Percentiles rank a stretch among this genome's conserved stretches.
These are phyloP conservation scores for Aspergillus flavus DNA, from an alignment of 2,329 filamentous ascomycete species.

Conservation along the genomic window DNA sequence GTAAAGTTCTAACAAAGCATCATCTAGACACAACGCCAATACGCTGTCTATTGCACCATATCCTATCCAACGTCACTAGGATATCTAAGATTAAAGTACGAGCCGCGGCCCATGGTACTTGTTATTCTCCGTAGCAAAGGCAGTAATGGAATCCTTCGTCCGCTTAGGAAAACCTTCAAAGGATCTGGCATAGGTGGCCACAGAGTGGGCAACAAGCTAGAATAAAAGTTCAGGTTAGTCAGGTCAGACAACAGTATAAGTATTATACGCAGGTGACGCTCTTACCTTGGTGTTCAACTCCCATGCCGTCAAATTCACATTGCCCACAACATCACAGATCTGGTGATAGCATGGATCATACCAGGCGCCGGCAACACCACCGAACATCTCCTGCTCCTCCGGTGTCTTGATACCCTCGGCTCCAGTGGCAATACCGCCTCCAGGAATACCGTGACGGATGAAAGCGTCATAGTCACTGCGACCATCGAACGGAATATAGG, in stretches of 20 bases:
- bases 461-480: slow-evolving; percentile 80
- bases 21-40: background rate
- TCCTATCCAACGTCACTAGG: background rate
- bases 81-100: slow-evolving; percentile 12
- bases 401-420: slow-evolving; percentile 75
- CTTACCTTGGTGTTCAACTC: slow-evolving; percentile 55
- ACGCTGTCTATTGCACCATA: background rate
- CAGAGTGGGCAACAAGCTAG: slow-evolving; percentile 65
- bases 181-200: slow-evolving; percentile 69
- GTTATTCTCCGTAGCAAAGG: slow-evolving; percentile 8
- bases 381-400: slow-evolving; percentile 67
- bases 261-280: background rate
- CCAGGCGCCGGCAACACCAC: slow-evolving; percentile 62
- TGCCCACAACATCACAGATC: slow-evolving; percentile 54
- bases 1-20: background rate
- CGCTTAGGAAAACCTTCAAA: slow-evolving; percentile 68
- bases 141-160: slow-evolving; percentile 16
- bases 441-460: slow-evolving; percentile 70
- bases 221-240: slow-evolving; percentile 2
- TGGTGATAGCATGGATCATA: slow-evolving; percentile 61
- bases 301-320: slow-evolving; percentile 58
- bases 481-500: slow-evolving; percentile 74
- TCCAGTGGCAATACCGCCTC: slow-evolving; percentile 74
- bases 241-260: too few relatives aligned
- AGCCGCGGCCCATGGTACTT: slow-evolving; percentile 23